Base-by-base conservation (phyloP, 78 protist species). In the Dictyostelium intermedium region DNA sequence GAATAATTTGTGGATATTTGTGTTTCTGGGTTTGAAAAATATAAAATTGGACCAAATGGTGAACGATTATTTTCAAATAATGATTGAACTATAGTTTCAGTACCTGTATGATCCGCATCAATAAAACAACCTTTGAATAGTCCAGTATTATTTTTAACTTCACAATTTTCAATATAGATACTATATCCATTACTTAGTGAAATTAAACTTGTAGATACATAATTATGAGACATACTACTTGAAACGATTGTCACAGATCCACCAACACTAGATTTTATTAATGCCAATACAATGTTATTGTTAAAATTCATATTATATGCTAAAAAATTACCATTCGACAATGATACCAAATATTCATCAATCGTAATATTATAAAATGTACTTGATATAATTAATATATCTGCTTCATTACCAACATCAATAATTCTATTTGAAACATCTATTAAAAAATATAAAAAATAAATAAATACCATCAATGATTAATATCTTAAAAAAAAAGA, bases 81-180 rank as follows among this genome's bases (percentile, higher is more conserved):
- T 9, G 56, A 32, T 9, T 78, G 30, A 1, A 23, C 10, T 20
- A 41, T 18, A 41, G 30, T 35, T 25, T 77, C 83, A 6, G 78
- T 23, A 37, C 93, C 93, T 20, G 81, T 78, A 39, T 87, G 85
- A 79, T 87, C 93, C 1, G 83, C 70, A 14, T 76, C 93, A n/a
- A 87, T 45, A 11, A 41, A 25, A 78, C 84, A 76, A 20, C 93
- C 93, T 79, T 70, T 87, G 50, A 34, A 82, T 32, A 27, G 13
- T 0, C 86, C 86, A 3, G 43, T 30, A 35, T 82, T 82, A 35
- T 82, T 56, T 30, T 20, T 10, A 30, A 79, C 82, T 47, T 25
- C n/a, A 13, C 45, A 56, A 13, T 79, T 79, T 47, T 79, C 45
- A 56, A 82, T 60, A n/a, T 56, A 82, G 10, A 82, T 11, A 25